These are phyloP conservation scores for Vaccinium vitisidaea DNA, from an alignment of 148 eudicot genomes.

Conservation along the genomic window DNA sequence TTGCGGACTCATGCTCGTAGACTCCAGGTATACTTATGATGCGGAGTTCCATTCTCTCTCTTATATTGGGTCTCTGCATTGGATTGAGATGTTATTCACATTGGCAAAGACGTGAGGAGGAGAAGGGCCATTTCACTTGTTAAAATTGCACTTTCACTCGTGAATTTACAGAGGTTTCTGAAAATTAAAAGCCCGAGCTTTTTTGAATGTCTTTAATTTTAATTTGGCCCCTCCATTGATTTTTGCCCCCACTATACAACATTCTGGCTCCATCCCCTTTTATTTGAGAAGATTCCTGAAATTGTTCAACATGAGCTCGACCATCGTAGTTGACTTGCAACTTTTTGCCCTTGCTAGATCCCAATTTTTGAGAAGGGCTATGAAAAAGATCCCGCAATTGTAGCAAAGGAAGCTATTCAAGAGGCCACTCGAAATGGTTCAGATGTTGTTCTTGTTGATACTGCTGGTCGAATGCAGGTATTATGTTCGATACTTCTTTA, in stretches of 20 bases:
- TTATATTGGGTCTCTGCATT: neutral
- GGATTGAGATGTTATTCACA: neutral
- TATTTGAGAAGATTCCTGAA: neutral
- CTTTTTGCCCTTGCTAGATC: conserved; percentile 39
- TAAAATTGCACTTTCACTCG: too few species aligned
- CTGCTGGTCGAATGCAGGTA: conserved; percentile 99
- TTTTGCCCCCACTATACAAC: too few species aligned
- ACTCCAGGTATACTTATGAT: conserved; percentile 60
- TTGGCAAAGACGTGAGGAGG: too few species aligned
- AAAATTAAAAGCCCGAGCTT: too few species aligned
- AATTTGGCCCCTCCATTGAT: too few species aligned
- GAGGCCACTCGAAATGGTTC: conserved; percentile 76
- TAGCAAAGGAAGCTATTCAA: conserved; percentile 37
- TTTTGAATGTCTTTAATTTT: too few species aligned
- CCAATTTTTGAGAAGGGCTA: conserved; percentile 98
- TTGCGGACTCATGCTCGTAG: conserved; percentile 96
- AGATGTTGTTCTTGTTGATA: conserved; percentile 96
- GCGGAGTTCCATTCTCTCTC: neutral
- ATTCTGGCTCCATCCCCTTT: too few species aligned
- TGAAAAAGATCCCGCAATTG: conserved; percentile 96
- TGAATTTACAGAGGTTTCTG: too few species aligned
- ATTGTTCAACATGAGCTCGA: neutral
- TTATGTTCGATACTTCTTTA: neutral
- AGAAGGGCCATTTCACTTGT: too few species aligned
- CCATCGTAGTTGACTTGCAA: neutral